phyloP scores from a whole-genome alignment of 1,284 basidiomycete species.

The Schizophyllum amplum region DNA sequence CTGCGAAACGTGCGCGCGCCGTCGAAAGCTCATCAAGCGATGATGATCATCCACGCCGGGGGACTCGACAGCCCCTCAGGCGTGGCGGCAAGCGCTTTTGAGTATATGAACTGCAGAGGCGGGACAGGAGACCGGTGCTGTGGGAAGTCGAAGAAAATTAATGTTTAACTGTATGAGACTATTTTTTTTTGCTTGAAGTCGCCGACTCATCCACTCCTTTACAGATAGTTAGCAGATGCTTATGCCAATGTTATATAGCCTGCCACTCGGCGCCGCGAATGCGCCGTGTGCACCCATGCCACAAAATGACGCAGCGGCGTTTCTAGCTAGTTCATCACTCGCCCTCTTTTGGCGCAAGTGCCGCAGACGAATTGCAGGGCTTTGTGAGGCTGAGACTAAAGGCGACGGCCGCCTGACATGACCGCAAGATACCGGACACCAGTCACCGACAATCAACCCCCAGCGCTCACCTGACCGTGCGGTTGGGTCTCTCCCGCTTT shows the following conservation, averaged over 20 bases:
- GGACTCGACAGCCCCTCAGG: slow-evolving; percentile 63
- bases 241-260: too few species aligned
- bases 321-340: too few species aligned
- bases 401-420: background rate
- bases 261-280: too few species aligned
- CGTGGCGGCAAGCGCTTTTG: slow-evolving; percentile 65
- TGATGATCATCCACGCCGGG: slow-evolving; percentile 26
- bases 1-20: slow-evolving; percentile 10
- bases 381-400: background rate
- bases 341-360: too few species aligned
- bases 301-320: too few species aligned
- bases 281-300: too few species aligned
- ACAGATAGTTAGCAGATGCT: too few species aligned
- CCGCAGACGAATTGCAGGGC: background rate
- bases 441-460: background rate
- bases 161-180: too few species aligned
- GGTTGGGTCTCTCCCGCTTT: too few species aligned
- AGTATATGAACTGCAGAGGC: background rate
- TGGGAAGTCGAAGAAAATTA: background rate
- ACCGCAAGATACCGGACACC: background rate
- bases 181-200: too few species aligned
- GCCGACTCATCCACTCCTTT: too few species aligned
- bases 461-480: background rate
- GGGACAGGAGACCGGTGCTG: background rate
- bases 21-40: slow-evolving; percentile 29